Evolutionary conservation across 108 stramenopile genomes (phyloP).

Genomic region (Skeletonema tropicum): DNA sequence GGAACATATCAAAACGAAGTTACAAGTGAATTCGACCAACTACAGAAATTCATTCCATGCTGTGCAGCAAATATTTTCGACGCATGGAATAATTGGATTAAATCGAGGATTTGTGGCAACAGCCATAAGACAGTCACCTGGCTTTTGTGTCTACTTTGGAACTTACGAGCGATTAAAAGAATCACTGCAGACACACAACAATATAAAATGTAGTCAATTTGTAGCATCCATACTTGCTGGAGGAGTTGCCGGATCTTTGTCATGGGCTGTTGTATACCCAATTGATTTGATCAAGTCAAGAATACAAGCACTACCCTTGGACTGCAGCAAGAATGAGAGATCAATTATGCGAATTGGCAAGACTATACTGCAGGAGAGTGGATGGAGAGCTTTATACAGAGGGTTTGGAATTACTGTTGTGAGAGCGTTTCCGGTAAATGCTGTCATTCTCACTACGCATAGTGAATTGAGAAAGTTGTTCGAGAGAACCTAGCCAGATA

Average conservation of each 20-base stretch:
- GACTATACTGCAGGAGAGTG: slow-evolving; percentile 57
- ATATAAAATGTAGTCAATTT: slow-evolving; percentile 34
- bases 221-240: slow-evolving; percentile 74
- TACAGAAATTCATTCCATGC: slow-evolving; percentile 60
- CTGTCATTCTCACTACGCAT: slow-evolving; percentile 84
- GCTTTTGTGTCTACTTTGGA: slow-evolving; percentile 86
- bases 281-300: slow-evolving; percentile 87
- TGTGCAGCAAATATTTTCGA: slow-evolving; percentile 31
- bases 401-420: slow-evolving; percentile 82
- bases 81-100: slow-evolving; percentile 56
- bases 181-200: slow-evolving; percentile 16
- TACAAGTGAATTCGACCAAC: slow-evolving; percentile 63
- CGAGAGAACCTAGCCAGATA: too few species aligned
- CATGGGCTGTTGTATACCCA: slow-evolving; percentile 88
- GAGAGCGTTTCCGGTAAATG: slow-evolving; percentile 94
- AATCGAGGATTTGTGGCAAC: slow-evolving; percentile 70
- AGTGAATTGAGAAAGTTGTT: neutral
- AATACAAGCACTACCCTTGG: slow-evolving; percentile 74
- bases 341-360: slow-evolving; percentile 31
- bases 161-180: slow-evolving; percentile 77
- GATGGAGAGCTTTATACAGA: slow-evolving; percentile 68
- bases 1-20: slow-evolving; percentile 88
- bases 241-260: slow-evolving; percentile 78
- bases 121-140: slow-evolving; percentile 76
- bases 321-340: slow-evolving; percentile 11